Percentiles rank a stretch among this genome's conserved stretches.
These are phyloP conservation scores for Penicillium sp. DNA, from an alignment of 2,329 filamentous ascomycete species.

Conservation along the genomic window DNA sequence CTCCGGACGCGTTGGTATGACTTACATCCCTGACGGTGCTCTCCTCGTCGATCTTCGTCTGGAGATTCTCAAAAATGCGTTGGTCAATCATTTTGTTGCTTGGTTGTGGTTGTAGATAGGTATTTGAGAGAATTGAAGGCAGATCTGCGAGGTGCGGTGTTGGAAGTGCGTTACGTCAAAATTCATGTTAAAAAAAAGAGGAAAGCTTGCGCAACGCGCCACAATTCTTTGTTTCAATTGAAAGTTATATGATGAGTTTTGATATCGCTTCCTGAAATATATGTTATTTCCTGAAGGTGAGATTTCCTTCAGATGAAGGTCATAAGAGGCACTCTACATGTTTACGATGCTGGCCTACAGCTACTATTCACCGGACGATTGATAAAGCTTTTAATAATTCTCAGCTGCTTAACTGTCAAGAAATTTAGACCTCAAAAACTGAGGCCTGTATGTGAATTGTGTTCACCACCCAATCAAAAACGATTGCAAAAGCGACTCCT, in stretches of 20 bases:
- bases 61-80: slow-evolving; percentile 81
- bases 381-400: background rate
- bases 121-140: slow-evolving; percentile 9
- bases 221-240: background rate
- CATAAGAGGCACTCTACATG: background rate
- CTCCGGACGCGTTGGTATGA: slow-evolving; percentile 10
- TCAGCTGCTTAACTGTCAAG: background rate
- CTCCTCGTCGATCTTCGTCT: slow-evolving; percentile 88
- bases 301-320: background rate
- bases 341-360: background rate
- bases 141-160: slow-evolving; percentile 8
- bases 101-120: slow-evolving; percentile 2
- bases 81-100: slow-evolving; percentile 66
- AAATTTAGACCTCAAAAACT: background rate
- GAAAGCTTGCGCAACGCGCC: background rate
- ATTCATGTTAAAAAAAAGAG: background rate
- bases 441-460: background rate
- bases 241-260: background rate
- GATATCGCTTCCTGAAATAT: background rate
- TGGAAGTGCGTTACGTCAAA: slow-evolving; percentile 19
- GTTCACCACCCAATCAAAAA: background rate
- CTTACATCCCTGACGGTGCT: slow-evolving; percentile 70
- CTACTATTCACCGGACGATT: background rate
- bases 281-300: background rate
- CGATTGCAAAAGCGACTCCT: background rate